A percentile compares a stretch with the other conserved stretches of the same genome.
Evolutionary conservation across 2,329 filamentous ascomycete genomes (phyloP).

Genomic region (Podosphaera fusca): DNA sequence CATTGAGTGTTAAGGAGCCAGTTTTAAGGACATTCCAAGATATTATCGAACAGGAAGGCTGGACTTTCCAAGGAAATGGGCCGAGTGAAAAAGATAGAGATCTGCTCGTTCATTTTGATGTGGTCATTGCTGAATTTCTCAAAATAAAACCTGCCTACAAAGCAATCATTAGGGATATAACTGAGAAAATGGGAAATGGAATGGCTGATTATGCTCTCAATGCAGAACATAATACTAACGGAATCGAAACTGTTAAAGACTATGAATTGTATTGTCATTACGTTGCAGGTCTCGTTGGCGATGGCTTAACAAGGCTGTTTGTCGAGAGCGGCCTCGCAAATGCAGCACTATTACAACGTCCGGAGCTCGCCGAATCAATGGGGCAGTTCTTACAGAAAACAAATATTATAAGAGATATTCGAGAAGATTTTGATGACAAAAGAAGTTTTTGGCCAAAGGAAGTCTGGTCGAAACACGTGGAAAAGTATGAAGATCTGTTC

Average conservation of each 20-base stretch:
- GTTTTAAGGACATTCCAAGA: conserved; percentile 64
- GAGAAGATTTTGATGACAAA: conserved; percentile 71
- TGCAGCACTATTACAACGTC: conserved; percentile 54
- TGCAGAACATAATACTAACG: conserved; percentile 55
- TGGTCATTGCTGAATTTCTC: conserved; percentile 67
- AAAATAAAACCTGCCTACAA: conserved; percentile 68
- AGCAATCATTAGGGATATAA: conserved; percentile 78
- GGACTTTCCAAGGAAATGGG: conserved; percentile 71
- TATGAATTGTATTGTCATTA: conserved; percentile 98
- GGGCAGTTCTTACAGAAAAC: conserved; percentile 94
- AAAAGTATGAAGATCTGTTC: conserved; percentile 75
- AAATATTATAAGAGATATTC: conserved; percentile 92
- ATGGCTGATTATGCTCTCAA: conserved; percentile 93
- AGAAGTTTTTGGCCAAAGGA: conserved; percentile 88
- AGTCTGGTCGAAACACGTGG: conserved; percentile 90
- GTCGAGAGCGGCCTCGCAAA: conserved; percentile 74
- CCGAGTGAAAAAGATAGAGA: conserved; percentile 87
- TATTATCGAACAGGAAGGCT: conserved; percentile 60
- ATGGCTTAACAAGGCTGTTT: conserved; percentile 76
- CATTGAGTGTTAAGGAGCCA: conserved; percentile 61
- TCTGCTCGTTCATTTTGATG: conserved; percentile 76
- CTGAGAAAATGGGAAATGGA: conserved; percentile 84
- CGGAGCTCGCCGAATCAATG: conserved; percentile 80
- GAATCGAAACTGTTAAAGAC: conserved; percentile 62
- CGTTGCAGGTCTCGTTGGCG: conserved; percentile 92